Evolutionary conservation across 2,329 filamentous ascomycete species (phyloP), one percentile per base, ranked within the genome.

Genomic region (Xylariaceae sp.): DNA sequence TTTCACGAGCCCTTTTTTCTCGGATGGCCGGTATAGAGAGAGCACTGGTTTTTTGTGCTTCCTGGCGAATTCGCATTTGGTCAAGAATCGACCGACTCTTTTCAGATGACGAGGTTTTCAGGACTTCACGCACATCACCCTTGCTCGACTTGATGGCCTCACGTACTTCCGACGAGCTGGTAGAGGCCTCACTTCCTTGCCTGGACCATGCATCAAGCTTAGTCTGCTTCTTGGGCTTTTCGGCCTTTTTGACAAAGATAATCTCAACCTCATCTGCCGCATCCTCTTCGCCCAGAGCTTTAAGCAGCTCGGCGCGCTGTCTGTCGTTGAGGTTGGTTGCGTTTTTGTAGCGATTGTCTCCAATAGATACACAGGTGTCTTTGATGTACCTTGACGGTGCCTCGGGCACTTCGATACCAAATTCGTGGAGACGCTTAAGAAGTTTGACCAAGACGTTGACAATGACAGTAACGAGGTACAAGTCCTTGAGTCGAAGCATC

Each of bases 401-500:
- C 11, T 82, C 72, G 44, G 86, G 83, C 35, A 96, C 82, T 56
- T 86, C 85, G 66, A 96, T 85, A 56, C 84, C 81, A 53, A 90
- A 88, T 65, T 92, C 88, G 47, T 87, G 85, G n/a, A 99, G 78
- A 18, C 91, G 87, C 11, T 84, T 83, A 41, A 99, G 81, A 60
- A 99, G 86, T 72, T 96, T 96, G 67, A 87, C 85, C 37, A 97
- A 84, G 34, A 97, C 82, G 34, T 86, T 87, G 53, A 96, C 90
- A 11, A 93, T 87, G 45, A 90, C 90, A 61, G 83, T 86, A 41
- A 94, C 87, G 6, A 99, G 82, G 74, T 92, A 97, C 57, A 86
- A 82, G 72, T 99, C 94, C 63, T 93, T 88, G 3, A 99, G 81
- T 59, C 94, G 86, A 57, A 99, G 82, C 91, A 96, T 96, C 71